These are phyloP conservation scores for Capronia americana DNA, from an alignment of 2,329 filamentous ascomycete genomes.

Conservation along the genomic window DNA sequence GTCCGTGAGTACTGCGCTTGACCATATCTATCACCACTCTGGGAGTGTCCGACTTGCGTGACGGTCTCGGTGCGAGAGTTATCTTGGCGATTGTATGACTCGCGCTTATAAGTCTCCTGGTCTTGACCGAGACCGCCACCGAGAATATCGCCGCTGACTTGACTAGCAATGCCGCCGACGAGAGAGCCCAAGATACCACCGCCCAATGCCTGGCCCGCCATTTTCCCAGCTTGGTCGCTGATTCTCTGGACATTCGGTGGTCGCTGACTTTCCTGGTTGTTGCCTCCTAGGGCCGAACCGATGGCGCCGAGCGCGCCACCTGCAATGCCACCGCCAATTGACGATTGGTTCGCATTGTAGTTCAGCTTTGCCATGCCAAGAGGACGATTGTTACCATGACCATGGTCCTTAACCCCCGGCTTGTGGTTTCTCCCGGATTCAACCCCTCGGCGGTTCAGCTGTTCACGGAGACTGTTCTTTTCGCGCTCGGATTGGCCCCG, in stretches of 20 bases:
- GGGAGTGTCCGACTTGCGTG: slow-evolving; percentile 52
- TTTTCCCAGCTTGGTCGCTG: slow-evolving; percentile 48
- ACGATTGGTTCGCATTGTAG: slow-evolving; percentile 39
- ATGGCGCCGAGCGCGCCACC: slow-evolving; percentile 44
- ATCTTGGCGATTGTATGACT: slow-evolving; percentile 61
- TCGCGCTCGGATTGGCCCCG: slow-evolving; percentile 65
- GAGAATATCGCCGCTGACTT: slow-evolving; percentile 62
- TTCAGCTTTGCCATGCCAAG: slow-evolving; percentile 68
- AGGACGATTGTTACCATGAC: slow-evolving; percentile 83
- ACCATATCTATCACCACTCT: slow-evolving; percentile 42
- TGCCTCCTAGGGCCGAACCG: slow-evolving; percentile 38
- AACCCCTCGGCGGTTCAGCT: slow-evolving; percentile 81
- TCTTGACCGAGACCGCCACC: slow-evolving; percentile 64
- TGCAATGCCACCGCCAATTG: slow-evolving; percentile 38
- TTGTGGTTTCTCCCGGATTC: slow-evolving; percentile 82
- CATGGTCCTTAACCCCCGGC: slow-evolving; percentile 79
- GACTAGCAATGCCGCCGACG: slow-evolving; percentile 70
- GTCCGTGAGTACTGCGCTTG: slow-evolving; percentile 50
- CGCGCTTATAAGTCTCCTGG: slow-evolving; percentile 61
- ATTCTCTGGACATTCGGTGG: slow-evolving; percentile 20
- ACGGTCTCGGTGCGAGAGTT: slow-evolving; percentile 67
- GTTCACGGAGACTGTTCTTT: slow-evolving; percentile 71
- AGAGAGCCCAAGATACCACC: slow-evolving; percentile 70
- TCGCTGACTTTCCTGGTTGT: slow-evolving; percentile 20
- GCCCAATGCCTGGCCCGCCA: slow-evolving; percentile 66